These are phyloP conservation scores for Thermothelomyces thermophilus DNA, from an alignment of 2,329 filamentous ascomycete genomes.

Conservation along the genomic window DNA sequence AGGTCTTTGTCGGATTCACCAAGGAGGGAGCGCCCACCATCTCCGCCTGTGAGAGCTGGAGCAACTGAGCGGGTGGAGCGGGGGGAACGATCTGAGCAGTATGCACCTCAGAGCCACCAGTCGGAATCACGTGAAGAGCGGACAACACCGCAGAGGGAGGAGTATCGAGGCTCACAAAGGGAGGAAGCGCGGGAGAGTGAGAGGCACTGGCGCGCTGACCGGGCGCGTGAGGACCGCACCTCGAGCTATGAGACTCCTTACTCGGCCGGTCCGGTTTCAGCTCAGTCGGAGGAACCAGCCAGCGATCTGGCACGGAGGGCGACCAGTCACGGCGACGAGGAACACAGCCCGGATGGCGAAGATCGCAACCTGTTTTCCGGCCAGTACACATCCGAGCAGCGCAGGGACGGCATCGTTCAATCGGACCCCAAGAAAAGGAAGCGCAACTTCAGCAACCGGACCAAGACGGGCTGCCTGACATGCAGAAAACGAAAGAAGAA, in stretches of 20 bases:
- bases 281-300: slow-evolving; percentile 45
- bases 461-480: slow-evolving; percentile 92
- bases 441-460: slow-evolving; percentile 85
- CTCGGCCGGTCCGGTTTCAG: slow-evolving; percentile 39
- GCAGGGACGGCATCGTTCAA: slow-evolving; percentile 45
- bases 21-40: slow-evolving; percentile 31
- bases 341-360: slow-evolving; percentile 49
- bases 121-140: slow-evolving; percentile 36
- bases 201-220: slow-evolving; percentile 45
- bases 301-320: slow-evolving; percentile 41
- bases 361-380: slow-evolving; percentile 39
- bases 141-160: slow-evolving; percentile 36
- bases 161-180: slow-evolving; percentile 18
- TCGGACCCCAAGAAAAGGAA: slow-evolving; percentile 64
- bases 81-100: slow-evolving; percentile 18
- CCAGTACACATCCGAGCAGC: slow-evolving; percentile 42
- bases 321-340: slow-evolving; percentile 40
- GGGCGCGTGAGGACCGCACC: slow-evolving; percentile 42
- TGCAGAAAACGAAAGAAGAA: slow-evolving; percentile 94
- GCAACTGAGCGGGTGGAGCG: slow-evolving; percentile 9
- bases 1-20: slow-evolving; percentile 57
- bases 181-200: slow-evolving; percentile 30
- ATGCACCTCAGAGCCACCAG: slow-evolving; percentile 16
- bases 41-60: slow-evolving; percentile 15
- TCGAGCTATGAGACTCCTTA: slow-evolving; percentile 42